Conservation (phyloP, 305 asterid species). For the Plantago lanceolata region DNA sequence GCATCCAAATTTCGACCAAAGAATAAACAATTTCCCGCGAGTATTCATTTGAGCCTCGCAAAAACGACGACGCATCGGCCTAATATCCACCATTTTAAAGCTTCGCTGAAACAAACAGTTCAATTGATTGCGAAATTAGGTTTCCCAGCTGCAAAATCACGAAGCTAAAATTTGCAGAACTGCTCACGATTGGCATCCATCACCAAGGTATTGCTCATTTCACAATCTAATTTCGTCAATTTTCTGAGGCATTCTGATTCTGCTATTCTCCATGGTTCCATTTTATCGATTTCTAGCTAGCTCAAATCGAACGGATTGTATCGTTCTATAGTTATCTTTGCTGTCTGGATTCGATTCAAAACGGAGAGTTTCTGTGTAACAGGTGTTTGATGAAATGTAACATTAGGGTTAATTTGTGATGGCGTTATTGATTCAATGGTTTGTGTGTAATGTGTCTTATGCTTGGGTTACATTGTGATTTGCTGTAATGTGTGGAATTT, state of each 20-base stretch:
- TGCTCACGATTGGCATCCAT: background rate
- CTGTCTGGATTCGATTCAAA: background rate
- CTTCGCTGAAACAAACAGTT: too few relatives aligned
- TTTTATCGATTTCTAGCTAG: background rate
- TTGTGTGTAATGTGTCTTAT: too few relatives aligned
- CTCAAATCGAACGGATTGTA: background rate
- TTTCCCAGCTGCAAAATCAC: slow-evolving; percentile 1
- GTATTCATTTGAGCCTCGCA: background rate
- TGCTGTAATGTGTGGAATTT: too few relatives aligned
- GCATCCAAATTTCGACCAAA: background rate
- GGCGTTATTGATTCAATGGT: background rate
- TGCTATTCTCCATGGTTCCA: background rate
- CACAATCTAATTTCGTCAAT: background rate
- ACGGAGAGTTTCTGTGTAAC: background rate
- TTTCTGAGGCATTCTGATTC: background rate
- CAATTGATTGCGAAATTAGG: background rate
- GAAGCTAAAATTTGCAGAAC: background rate
- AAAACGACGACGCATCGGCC: background rate
- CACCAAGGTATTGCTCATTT: slow-evolving; percentile 1
- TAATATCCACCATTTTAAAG: background rate
- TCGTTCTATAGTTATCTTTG: background rate
- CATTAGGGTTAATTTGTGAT: background rate
- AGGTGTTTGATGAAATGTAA: too few relatives aligned
- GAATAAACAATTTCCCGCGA: background rate
- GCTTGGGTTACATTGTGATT: background rate